Evolutionary conservation across 176 grass and related monocot genomes (phyloP).

Genomic region (Stipa capillata): DNA sequence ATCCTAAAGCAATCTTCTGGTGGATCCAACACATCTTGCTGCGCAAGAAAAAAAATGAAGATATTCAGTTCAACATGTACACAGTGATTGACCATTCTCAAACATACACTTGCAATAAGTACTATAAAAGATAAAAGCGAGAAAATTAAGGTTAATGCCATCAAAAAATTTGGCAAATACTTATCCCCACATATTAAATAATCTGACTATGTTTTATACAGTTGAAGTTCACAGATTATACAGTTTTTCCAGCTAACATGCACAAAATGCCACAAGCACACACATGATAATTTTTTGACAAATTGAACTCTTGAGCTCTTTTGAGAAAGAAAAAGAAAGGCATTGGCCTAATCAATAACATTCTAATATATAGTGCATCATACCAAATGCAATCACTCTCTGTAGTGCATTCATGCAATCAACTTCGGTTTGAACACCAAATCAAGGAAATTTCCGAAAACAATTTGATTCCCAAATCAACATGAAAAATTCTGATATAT

Average conservation of each 20-base stretch:
- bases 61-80: not conserved
- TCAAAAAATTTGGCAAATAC: not conserved
- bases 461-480: too few species aligned
- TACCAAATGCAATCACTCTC: not conserved
- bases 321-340: not conserved
- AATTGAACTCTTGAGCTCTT: not conserved
- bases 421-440: not conserved
- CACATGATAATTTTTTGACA: not conserved
- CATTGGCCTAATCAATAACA: not conserved
- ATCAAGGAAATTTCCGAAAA: too few species aligned
- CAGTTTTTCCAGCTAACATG: not conserved
- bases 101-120: not conserved
- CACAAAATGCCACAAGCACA: not conserved
- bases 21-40: conserved; percentile 98
- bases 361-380: not conserved
- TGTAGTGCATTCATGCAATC: too few species aligned
- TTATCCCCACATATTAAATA: not conserved
- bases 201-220: conserved; percentile 1
- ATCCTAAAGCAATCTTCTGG: conserved; percentile 99
- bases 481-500: too few species aligned
- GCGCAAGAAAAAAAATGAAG: conserved; percentile 11
- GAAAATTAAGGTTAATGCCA: not conserved
- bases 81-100: not conserved
- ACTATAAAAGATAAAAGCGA: not conserved
- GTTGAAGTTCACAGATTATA: not conserved